These are phyloP conservation scores for Aspergillus diversus DNA, from an alignment of 495 filamentous ascomycete genomes.

Conservation along the genomic window DNA sequence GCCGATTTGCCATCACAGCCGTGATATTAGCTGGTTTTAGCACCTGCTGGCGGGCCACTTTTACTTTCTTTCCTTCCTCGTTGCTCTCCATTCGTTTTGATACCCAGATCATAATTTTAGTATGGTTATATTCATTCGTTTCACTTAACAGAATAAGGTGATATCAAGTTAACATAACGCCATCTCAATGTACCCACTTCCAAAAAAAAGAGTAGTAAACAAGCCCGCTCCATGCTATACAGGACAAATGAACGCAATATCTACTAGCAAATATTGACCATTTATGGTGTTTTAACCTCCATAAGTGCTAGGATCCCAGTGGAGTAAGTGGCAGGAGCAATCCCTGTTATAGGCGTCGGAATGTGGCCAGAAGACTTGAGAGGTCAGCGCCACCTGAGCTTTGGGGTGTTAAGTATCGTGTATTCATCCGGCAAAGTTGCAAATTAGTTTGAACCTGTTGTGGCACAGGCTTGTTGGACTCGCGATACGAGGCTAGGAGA, in stretches of 20 bases:
- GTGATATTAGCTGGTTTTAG: conserved; percentile 25
- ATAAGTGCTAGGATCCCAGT: too few species aligned
- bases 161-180: too few species aligned
- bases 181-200: too few species aligned
- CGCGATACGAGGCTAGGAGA: conserved; percentile 22
- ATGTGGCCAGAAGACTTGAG: conserved; percentile 9
- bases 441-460: conserved; percentile 26
- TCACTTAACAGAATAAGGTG: too few species aligned
- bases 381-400: conserved; percentile 11
- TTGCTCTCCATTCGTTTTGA: neutral
- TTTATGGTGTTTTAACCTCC: too few species aligned
- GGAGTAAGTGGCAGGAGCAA: neutral
- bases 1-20: conserved; percentile 31
- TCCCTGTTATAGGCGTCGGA: conserved; percentile 15
- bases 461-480: conserved; percentile 11
- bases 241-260: too few species aligned
- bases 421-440: conserved; percentile 36
- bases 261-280: too few species aligned
- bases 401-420: conserved; percentile 21
- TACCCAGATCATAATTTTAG: neutral
- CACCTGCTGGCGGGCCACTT: neutral
- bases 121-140: too few species aligned
- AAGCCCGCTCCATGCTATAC: too few species aligned
- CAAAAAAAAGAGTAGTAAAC: too few species aligned
- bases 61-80: neutral